These are phyloP conservation scores for Grosmannia penicillata DNA, from an alignment of 2,329 filamentous ascomycete species.

Conservation along the genomic window DNA sequence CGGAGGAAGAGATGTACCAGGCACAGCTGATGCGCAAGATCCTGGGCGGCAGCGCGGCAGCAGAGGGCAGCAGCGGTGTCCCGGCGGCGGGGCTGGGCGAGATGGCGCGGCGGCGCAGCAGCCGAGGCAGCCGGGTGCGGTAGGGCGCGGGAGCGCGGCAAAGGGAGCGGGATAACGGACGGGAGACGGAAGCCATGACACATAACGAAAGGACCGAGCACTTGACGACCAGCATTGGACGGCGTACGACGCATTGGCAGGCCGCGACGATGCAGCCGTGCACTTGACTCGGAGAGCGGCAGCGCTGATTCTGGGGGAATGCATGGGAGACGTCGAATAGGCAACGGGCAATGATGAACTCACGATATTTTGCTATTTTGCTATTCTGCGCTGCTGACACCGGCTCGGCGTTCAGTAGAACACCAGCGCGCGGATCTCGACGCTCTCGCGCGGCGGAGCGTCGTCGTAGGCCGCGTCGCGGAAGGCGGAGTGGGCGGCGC, in stretches of 20 bases:
- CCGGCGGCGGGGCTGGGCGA: background rate
- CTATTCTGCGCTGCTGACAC: too few species aligned
- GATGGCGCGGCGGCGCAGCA: background rate
- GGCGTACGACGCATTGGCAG: background rate
- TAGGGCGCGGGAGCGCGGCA: too few species aligned
- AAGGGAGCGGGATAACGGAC: too few species aligned
- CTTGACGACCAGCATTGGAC: background rate
- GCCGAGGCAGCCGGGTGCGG: background rate
- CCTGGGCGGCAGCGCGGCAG: constrained; percentile 10
- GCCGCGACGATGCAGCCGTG: too few species aligned
- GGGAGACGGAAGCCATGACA: too few species aligned
- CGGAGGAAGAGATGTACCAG: constrained; percentile 29
- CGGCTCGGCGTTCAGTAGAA: constrained; percentile 22
- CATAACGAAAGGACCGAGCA: background rate
- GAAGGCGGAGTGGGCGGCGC: constrained; percentile 40
- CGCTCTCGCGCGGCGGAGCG: constrained; percentile 32
- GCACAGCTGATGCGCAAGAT: constrained; percentile 30
- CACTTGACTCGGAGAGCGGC: too few species aligned
- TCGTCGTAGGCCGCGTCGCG: constrained; percentile 26
- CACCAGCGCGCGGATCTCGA: constrained; percentile 38
- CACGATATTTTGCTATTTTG: too few species aligned
- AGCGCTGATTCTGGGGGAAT: too few species aligned
- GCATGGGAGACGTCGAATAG: too few species aligned
- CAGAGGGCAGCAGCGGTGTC: background rate
- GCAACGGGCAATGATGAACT: too few species aligned